phyloP scores from a whole-genome alignment of 164 flowering plant species.

The Piper betle region DNA sequence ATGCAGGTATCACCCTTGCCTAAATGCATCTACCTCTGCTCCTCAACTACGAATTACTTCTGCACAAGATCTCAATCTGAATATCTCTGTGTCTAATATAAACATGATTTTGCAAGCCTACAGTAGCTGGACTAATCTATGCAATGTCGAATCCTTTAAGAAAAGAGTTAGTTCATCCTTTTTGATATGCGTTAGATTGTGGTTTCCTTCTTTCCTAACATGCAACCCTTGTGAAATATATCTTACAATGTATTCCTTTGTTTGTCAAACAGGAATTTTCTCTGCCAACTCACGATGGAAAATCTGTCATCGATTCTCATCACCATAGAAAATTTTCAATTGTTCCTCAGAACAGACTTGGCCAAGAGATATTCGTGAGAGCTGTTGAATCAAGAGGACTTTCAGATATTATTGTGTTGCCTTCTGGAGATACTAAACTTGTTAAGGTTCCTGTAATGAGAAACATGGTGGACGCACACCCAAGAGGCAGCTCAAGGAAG shows the following conservation, averaged over 20 bases:
- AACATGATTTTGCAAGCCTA: slow-evolving; percentile 96
- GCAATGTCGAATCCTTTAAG: slow-evolving; percentile 28
- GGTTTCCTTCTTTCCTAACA: background rate
- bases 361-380: slow-evolving; percentile 75
- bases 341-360: slow-evolving; percentile 84
- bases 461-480: slow-evolving; percentile 73
- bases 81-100: slow-evolving; percentile 80
- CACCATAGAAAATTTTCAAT: slow-evolving; percentile 50
- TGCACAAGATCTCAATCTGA: slow-evolving; percentile 67
- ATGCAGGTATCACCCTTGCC: slow-evolving; percentile 69
- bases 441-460: slow-evolving; percentile 75
- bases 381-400: slow-evolving; percentile 48
- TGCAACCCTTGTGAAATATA: background rate
- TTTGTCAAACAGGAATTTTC: slow-evolving; percentile 31
- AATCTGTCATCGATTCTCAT: slow-evolving; percentile 42
- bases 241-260: background rate
- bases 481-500: slow-evolving; percentile 33
- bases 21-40: slow-evolving; percentile 50
- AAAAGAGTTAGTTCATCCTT: slow-evolving; percentile 24
- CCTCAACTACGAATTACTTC: slow-evolving; percentile 76
- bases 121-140: slow-evolving; percentile 87
- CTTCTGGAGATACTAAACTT: slow-evolving; percentile 67
- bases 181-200: background rate
- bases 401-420: slow-evolving; percentile 50
- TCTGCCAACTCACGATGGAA: slow-evolving; percentile 30